Conservation (phyloP, 371 early-diverging fungal species). For the Mucor mucedo region DNA sequence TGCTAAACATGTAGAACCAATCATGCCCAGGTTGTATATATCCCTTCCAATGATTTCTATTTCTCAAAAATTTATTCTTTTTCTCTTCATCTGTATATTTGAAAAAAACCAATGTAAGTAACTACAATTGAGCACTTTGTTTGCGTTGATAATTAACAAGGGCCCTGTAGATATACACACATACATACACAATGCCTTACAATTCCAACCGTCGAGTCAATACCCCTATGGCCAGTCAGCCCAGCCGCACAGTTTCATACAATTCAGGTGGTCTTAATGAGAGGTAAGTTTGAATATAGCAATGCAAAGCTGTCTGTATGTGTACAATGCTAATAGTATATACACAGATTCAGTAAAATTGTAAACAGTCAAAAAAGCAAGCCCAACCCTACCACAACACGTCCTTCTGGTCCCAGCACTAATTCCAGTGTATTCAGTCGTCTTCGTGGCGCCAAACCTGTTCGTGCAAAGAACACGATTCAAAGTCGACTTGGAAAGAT, state of each 20-base stretch:
- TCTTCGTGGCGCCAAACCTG: conserved; percentile 33
- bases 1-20: not conserved
- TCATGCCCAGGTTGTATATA: not conserved
- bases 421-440: conserved; percentile 42
- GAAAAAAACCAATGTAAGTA: no score
- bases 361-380: conserved; percentile 11
- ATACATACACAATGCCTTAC: conserved; percentile 14
- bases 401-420: conserved; percentile 2
- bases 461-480: conserved; percentile 19
- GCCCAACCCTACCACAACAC: not conserved
- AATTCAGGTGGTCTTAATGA: conserved; percentile 49
- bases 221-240: conserved; percentile 4
- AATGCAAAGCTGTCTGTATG: not conserved
- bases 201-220: conserved; percentile 20
- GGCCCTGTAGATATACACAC: not conserved
- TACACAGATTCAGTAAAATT: conserved; percentile 13
- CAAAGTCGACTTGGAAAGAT: conserved; percentile 43
- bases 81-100: not conserved
- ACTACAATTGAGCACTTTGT: no score
- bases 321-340: no score
- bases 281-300: conserved; percentile 31
- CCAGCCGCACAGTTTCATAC: conserved; percentile 30
- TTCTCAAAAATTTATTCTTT: not conserved
- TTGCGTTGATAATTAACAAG: no score
- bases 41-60: not conserved